phyloP scores from a whole-genome alignment of 208 protist species.

The Lotmaria passim region DNA sequence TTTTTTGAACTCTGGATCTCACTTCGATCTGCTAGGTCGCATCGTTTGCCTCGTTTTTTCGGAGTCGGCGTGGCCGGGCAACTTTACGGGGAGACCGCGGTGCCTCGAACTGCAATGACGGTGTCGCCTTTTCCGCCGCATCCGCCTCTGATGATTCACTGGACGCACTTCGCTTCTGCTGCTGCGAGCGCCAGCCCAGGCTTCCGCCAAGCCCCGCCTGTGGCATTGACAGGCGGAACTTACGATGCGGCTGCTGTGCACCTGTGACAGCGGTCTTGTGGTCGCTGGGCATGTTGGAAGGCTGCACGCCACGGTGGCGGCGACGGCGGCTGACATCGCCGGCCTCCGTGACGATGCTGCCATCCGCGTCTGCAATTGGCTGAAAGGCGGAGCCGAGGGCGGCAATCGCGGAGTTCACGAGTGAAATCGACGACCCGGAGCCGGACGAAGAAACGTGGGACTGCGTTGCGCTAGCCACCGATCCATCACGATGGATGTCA shows the following conservation, averaged over 20 bases:
- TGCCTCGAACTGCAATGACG: slow-evolving; percentile 37
- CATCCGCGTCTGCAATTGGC: background rate
- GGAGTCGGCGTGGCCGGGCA: slow-evolving; percentile 39
- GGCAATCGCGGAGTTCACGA: slow-evolving; percentile 31
- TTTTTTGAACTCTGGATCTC: background rate
- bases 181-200: background rate
- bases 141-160: background rate
- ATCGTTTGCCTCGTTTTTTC: background rate
- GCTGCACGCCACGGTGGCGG: slow-evolving; percentile 5
- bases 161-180: background rate
- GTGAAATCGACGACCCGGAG: slow-evolving; percentile 1
- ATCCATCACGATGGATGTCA: too few relatives aligned
- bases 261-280: background rate
- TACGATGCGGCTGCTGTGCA: background rate
- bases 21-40: too few relatives aligned
- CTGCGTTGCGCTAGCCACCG: background rate
- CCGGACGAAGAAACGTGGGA: background rate
- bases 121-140: background rate
- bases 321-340: background rate
- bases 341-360: background rate
- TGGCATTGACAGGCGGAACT: slow-evolving; percentile 26
- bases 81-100: slow-evolving; percentile 64
- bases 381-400: slow-evolving; percentile 22
- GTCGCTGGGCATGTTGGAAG: background rate
- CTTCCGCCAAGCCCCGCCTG: background rate